Conservation (phyloP, 148 eudicot genomes). For the Amaranthus cruentus region DNA sequence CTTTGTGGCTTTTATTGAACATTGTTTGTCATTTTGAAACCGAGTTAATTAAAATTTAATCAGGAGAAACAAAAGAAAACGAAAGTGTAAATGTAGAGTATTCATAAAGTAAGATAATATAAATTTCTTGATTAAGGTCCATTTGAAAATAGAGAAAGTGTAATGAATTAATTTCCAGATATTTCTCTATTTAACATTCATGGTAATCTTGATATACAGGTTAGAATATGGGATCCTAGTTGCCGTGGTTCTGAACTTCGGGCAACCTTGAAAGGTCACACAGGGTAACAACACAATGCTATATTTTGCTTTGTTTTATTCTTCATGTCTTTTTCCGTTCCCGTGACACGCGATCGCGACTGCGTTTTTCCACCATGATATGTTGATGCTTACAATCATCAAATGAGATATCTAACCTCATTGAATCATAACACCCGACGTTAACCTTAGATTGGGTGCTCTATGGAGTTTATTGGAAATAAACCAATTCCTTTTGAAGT, state of each 20-base stretch:
- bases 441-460: too few relatives aligned
- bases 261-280: constrained; percentile 79
- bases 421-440: too few relatives aligned
- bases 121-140: neutral
- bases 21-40: neutral
- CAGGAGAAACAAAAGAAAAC: neutral
- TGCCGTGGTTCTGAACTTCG: constrained; percentile 79
- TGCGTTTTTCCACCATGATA: too few relatives aligned
- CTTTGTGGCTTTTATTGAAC: neutral
- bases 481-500: too few relatives aligned
- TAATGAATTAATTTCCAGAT: neutral
- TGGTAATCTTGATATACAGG: constrained; percentile 34
- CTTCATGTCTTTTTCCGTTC: neutral
- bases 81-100: neutral
- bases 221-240: constrained; percentile 90
- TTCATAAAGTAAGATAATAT: neutral
- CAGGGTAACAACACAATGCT: constrained; percentile 45
- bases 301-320: neutral
- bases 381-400: too few relatives aligned
- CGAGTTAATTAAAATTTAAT: neutral
- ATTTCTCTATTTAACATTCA: neutral
- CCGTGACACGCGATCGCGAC: too few relatives aligned
- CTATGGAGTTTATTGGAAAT: too few relatives aligned
- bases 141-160: too few relatives aligned
- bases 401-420: too few relatives aligned